phyloP scores from a whole-genome alignment of 257 asterid species.

The Mentha longifolia region DNA sequence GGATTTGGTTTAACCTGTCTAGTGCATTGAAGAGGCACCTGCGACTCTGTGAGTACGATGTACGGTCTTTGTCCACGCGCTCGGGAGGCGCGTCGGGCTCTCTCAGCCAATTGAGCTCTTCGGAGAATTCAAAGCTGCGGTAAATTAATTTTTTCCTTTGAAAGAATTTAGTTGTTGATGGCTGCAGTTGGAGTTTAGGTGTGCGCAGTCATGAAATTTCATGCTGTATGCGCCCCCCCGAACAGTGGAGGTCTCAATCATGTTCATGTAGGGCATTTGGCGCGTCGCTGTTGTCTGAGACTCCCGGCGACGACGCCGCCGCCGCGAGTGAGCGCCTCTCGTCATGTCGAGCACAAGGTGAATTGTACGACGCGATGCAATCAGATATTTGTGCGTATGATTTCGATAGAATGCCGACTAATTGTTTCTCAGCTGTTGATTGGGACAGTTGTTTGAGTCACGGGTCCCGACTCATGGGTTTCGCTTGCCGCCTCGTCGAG shows the following conservation, averaged over 20 bases:
- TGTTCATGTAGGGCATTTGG: constrained; percentile 32
- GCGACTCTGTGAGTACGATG: not conserved
- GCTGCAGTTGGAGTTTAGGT: constrained; percentile 21
- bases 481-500: constrained; percentile 37
- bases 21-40: constrained; percentile 20
- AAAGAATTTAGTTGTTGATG: not conserved
- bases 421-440: constrained; percentile 23
- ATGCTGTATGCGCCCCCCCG: constrained; percentile 35
- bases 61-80: constrained; percentile 16
- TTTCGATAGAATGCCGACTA: not conserved
- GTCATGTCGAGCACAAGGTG: constrained; percentile 52
- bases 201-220: constrained; percentile 50
- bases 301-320: constrained; percentile 5
- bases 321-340: constrained; percentile 29
- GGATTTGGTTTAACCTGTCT: not conserved
- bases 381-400: constrained; percentile 22
- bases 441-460: constrained; percentile 46
- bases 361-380: constrained; percentile 25
- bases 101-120: not conserved
- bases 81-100: constrained; percentile 26
- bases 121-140: constrained; percentile 39
- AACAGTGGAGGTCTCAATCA: constrained; percentile 33
- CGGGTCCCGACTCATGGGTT: constrained; percentile 43
- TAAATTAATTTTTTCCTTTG: too few relatives aligned
- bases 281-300: constrained; percentile 34